Evolutionary conservation across 192 early-diverging fungal species (phyloP).

Genomic region (Nowakowskiella sp.): DNA sequence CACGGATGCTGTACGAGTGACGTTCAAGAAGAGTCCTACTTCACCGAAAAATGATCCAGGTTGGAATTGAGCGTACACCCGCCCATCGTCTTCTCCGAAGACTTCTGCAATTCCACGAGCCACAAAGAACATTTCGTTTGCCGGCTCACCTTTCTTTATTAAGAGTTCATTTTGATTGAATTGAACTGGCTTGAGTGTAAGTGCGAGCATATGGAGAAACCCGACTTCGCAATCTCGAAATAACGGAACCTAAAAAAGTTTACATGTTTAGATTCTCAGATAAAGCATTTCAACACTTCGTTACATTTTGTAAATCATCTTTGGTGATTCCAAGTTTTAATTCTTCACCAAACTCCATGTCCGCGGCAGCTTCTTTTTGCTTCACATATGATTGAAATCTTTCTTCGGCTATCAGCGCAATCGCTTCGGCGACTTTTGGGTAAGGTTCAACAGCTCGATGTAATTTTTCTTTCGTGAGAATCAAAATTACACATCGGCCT

Average conservation of each 20-base stretch:
- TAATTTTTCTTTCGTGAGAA: conserved; percentile 42
- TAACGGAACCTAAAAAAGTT: conserved; percentile 33
- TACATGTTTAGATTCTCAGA: conserved; percentile 5
- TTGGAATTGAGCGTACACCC: conserved; percentile 38
- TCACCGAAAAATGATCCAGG: conserved; percentile 48
- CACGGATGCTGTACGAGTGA: conserved; percentile 43
- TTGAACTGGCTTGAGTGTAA: conserved; percentile 37
- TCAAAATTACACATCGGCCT: conserved; percentile 40
- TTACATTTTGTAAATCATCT: conserved; percentile 43
- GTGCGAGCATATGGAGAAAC: conserved; percentile 44
- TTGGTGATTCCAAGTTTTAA: conserved; percentile 41
- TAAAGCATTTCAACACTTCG: conserved; percentile 4
- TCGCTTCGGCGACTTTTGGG: conserved; percentile 34
- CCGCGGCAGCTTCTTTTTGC: conserved; percentile 29
- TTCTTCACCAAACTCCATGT: conserved; percentile 49
- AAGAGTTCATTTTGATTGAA: conserved; percentile 31
- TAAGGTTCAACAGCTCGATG: conserved; percentile 25
- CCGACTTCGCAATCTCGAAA: conserved; percentile 43
- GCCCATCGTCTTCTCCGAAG: conserved; percentile 33
- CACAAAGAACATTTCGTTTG: conserved; percentile 47
- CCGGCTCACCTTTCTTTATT: conserved; percentile 39
- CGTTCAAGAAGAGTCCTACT: conserved; percentile 41
- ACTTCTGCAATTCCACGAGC: conserved; percentile 39
- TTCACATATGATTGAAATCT: conserved; percentile 42
- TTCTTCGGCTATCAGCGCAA: conserved; percentile 41